A percentile compares a stretch with the other conserved stretches of the same genome.
phyloP scores from a whole-genome alignment of 129 eudicot species.

The Chrysanthemum lavandulifolium region DNA sequence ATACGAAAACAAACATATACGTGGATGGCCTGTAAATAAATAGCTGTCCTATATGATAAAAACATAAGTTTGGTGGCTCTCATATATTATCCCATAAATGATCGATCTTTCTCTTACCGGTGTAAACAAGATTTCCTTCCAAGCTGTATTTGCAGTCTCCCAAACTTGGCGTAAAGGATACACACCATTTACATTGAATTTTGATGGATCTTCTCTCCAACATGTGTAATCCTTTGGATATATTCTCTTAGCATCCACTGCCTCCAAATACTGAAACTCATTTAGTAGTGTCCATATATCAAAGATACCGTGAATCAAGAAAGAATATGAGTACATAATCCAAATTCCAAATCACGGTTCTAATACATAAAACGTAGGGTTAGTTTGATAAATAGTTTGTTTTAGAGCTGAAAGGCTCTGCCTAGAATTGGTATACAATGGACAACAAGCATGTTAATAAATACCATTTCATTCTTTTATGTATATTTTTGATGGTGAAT shows the following conservation, averaged over 20 bases:
- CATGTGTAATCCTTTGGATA: conserved; percentile 59
- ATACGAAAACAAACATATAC: too few species aligned
- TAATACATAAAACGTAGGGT: too few species aligned
- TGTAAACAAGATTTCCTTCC: conserved; percentile 62
- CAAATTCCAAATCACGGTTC: too few species aligned
- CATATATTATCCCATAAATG: background rate
- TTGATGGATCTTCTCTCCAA: conserved; percentile 80
- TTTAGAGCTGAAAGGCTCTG: too few species aligned
- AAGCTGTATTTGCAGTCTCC: conserved; percentile 57
- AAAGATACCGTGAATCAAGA: too few species aligned
- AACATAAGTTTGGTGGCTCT: background rate
- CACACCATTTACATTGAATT: conserved; percentile 54
- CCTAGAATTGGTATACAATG: too few species aligned
- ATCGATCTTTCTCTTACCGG: conserved; percentile 40
- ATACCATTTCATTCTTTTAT: background rate
- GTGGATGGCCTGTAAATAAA: background rate
- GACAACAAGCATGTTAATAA: too few species aligned
- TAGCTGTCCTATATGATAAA: background rate
- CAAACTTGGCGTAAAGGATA: conserved; percentile 53
- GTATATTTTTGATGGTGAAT: background rate
- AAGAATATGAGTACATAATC: too few species aligned
- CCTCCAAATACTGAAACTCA: conserved; percentile 61
- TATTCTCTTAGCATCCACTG: conserved; percentile 69
- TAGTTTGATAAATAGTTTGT: too few species aligned
- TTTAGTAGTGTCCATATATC: conserved; percentile 30